Conservation (phyloP, 2,329 filamentous ascomycete genomes). For the Beauveria sp. region DNA sequence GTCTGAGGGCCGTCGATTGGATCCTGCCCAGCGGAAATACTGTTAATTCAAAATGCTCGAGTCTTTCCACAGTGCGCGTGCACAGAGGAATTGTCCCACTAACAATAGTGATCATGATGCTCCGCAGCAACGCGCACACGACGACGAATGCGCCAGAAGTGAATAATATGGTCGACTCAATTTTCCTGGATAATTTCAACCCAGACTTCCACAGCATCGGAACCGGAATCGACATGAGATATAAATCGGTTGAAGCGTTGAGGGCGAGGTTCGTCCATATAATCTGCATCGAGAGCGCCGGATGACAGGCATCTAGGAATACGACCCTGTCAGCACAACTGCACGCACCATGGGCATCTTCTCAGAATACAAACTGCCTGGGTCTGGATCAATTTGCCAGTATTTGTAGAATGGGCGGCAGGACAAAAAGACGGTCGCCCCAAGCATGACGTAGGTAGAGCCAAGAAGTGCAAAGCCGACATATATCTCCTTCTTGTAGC, state of each 20-base stretch:
- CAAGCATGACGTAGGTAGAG: conserved; percentile 25
- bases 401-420: conserved; percentile 28
- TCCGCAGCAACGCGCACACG: conserved; percentile 45
- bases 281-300: conserved; percentile 31
- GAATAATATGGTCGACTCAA: conserved; percentile 45
- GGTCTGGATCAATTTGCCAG: conserved; percentile 36
- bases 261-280: conserved; percentile 28
- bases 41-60: neutral
- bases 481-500: conserved; percentile 21
- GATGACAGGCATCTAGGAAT: conserved; percentile 31
- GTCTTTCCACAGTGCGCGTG: conserved; percentile 37
- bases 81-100: conserved; percentile 22
- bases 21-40: neutral
- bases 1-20: conserved; percentile 12
- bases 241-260: conserved; percentile 33
- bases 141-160: conserved; percentile 49
- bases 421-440: conserved; percentile 26
- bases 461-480: conserved; percentile 27
- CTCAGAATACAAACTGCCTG: conserved; percentile 25
- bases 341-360: too few relatives aligned
- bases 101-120: conserved; percentile 36
- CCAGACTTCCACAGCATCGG: conserved; percentile 47
- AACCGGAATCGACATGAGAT: conserved; percentile 32
- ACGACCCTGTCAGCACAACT: conserved; percentile 33
- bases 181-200: conserved; percentile 41